Base-by-base conservation (phyloP, 768 basidiomycete species). In the Sporobolomyces roseus region DNA sequence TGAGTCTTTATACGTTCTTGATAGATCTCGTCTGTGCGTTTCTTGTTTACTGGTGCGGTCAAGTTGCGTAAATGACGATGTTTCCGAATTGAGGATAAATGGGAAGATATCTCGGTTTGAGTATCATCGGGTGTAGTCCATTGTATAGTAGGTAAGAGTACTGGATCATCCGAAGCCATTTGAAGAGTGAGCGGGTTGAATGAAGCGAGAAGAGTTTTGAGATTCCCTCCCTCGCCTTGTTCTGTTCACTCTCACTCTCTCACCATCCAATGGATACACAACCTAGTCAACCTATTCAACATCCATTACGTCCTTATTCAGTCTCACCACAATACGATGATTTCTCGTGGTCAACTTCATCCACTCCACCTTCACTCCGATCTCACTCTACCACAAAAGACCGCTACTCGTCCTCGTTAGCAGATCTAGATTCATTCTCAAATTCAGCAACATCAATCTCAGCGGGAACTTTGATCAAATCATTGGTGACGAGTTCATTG, bases 241-340 rank as follows among this genome's bases (percentile, higher is more conserved):
- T 13, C 41, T 45, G 25, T 29, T n/a, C 4, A 25, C 35, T 12
- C 6, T n/a, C 55, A 38, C 41, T 23, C 6, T 29, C 27, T 41
- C 56, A 10, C 38, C 27, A 49, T 23, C 17, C 27, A 32, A 68
- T 68, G 67, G 67, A 68, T 54, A 46, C 67, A 3, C 50, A 48
- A 25, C 62, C 67, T 2, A 27, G 27, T 1, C 38, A 27, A 4
- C 55, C 61, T 1, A n/a, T 35, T 14, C 29, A 58, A 23, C 71
- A 72, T 38, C 71, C 71, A 0, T 35, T 68, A 29, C 54, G 71
- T 17, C 71, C 71, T 16, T 72, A 72, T 63, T 68, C 63, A 14
- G 41, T 58, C 49, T 13, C 53, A 8, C 30, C 66, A 1, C 23
- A 19, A 16, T 36, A n/a, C 29, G 63, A 60, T 52, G 63, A 70